Percentiles rank a stretch among this genome's conserved stretches.
Evolutionary conservation across 495 filamentous ascomycete species (phyloP).

Genomic region (Penicillium steckii): DNA sequence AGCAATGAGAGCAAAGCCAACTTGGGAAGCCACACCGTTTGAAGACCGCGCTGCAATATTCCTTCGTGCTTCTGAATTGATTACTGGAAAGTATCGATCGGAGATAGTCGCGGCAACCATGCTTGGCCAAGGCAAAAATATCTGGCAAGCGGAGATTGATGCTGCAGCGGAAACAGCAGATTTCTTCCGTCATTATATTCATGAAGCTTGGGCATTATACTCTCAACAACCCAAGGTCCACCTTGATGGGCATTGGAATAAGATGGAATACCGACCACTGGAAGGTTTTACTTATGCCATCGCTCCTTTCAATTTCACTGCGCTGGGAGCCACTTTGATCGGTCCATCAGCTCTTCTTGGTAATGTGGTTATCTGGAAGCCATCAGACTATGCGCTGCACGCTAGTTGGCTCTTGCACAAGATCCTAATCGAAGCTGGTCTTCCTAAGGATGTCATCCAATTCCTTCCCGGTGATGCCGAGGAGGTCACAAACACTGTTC

Average conservation of each 20-base stretch:
- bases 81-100: conserved; percentile 85
- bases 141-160: conserved; percentile 96
- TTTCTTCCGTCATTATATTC: conserved; percentile 78
- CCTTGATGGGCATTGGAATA: conserved; percentile 63
- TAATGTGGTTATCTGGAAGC: conserved; percentile 87
- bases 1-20: conserved; percentile 74
- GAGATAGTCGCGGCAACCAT: conserved; percentile 91
- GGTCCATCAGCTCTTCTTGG: conserved; percentile 74
- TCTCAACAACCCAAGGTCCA: conserved; percentile 65
- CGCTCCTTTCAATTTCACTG: conserved; percentile 61
- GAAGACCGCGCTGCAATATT: conserved; percentile 87
- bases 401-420: conserved; percentile 74
- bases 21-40: conserved; percentile 81
- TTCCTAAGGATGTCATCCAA: conserved; percentile 76
- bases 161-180: conserved; percentile 84
- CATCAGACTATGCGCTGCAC: conserved; percentile 71
- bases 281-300: conserved; percentile 62
- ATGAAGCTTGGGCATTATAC: conserved; percentile 71
- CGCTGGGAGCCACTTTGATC: conserved; percentile 75
- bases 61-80: conserved; percentile 83
- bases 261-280: conserved; percentile 72
- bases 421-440: conserved; percentile 77
- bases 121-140: conserved; percentile 93
- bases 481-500: conserved; percentile 66
- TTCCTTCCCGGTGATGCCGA: conserved; percentile 78